These are phyloP conservation scores for Leccinum griseonigrum DNA, from an alignment of 1,284 basidiomycete genomes.

Conservation along the genomic window DNA sequence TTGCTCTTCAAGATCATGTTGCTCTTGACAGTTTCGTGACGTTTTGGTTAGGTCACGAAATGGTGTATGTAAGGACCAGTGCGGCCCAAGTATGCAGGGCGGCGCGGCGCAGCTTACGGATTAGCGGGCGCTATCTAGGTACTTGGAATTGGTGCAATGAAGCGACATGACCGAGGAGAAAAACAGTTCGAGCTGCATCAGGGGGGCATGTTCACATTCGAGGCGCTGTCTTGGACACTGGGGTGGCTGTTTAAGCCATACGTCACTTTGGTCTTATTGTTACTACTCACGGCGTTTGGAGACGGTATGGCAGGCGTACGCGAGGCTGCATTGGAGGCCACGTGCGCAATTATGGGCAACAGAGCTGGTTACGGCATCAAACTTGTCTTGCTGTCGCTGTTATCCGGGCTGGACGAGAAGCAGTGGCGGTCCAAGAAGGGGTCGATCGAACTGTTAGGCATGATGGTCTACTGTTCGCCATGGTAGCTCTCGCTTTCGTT, in stretches of 20 bases:
- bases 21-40: neutral
- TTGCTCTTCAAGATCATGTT: no score
- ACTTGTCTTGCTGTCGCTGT: slow-evolving; percentile 86
- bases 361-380: slow-evolving; percentile 96
- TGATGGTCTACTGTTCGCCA: slow-evolving; percentile 99
- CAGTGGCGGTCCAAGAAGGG: slow-evolving; percentile 99
- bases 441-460: slow-evolving; percentile 95
- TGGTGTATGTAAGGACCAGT: slow-evolving; percentile 77
- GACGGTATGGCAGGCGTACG: slow-evolving; percentile 88
- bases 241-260: slow-evolving; percentile 95
- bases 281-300: slow-evolving; percentile 86
- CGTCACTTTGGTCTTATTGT: slow-evolving; percentile 81
- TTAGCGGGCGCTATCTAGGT: slow-evolving; percentile 93
- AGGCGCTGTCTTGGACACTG: slow-evolving; percentile 85
- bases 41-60: slow-evolving; percentile 66
- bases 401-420: slow-evolving; percentile 94
- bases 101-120: slow-evolving; percentile 95
- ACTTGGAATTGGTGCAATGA: slow-evolving; percentile 82
- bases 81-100: slow-evolving; percentile 87
- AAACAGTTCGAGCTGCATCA: slow-evolving; percentile 85
- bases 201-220: slow-evolving; percentile 94
- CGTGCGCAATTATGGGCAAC: slow-evolving; percentile 93
- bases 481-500: slow-evolving; percentile 93
- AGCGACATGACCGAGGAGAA: slow-evolving; percentile 92
- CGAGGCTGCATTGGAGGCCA: slow-evolving; percentile 92